phyloP scores from a whole-genome alignment of 2,329 filamentous ascomycete species.

The Karstenula rhodostoma region DNA sequence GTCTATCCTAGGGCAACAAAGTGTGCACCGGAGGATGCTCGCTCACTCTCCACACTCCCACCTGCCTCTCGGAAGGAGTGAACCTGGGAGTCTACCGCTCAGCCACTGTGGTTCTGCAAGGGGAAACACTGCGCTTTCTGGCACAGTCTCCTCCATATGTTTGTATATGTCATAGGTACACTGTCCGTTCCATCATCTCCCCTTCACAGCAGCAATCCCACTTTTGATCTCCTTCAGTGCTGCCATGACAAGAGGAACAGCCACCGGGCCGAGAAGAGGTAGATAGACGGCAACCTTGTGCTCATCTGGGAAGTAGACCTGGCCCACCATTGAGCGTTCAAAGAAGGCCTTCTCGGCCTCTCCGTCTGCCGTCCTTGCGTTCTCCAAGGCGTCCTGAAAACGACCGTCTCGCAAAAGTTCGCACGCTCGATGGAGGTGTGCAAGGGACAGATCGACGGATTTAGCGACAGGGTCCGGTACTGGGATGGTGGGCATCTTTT shows the following conservation, averaged over 20 bases:
- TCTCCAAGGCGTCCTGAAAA: conserved; percentile 73
- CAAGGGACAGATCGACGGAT: conserved; percentile 81
- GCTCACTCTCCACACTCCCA: neutral
- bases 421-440: conserved; percentile 80
- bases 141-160: neutral
- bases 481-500: conserved; percentile 84
- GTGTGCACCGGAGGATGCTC: no score
- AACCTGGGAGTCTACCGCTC: neutral
- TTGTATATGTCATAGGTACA: conserved; percentile 3
- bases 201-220: conserved; percentile 24
- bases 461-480: conserved; percentile 88
- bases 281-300: conserved; percentile 98
- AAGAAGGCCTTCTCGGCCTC: conserved; percentile 96
- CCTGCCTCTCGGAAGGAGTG: neutral
- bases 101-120: neutral
- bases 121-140: neutral
- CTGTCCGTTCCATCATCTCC: neutral
- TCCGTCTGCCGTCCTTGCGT: conserved; percentile 83
- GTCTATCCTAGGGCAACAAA: no score
- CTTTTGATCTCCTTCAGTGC: conserved; percentile 81
- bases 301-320: conserved; percentile 98
- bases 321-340: conserved; percentile 98
- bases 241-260: conserved; percentile 86
- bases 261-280: conserved; percentile 87
- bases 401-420: conserved; percentile 68